Evolutionary conservation across 2,329 filamentous ascomycete species (phyloP).

Genomic region (Mycogone perniciosa): DNA sequence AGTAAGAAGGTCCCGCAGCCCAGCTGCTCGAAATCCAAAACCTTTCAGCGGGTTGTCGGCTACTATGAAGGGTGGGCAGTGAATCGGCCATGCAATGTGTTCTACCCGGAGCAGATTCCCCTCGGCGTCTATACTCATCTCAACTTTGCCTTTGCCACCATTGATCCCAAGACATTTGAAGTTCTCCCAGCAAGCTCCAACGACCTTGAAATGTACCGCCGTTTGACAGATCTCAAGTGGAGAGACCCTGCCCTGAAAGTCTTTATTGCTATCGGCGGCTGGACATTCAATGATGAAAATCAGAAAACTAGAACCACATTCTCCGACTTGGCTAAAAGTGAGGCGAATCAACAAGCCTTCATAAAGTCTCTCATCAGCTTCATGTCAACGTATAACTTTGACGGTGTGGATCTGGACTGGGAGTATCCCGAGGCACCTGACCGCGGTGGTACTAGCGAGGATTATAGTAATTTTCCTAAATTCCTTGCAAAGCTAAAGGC

Average conservation of each 20-base stretch:
- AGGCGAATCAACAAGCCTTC: neutral
- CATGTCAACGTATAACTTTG: slow-evolving; percentile 18
- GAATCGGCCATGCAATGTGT: slow-evolving; percentile 16
- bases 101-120: slow-evolving; percentile 21
- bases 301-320: slow-evolving; percentile 14
- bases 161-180: slow-evolving; percentile 24
- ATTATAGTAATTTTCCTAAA: slow-evolving; percentile 21
- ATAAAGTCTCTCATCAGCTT: neutral
- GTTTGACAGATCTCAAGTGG: neutral
- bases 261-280: slow-evolving; percentile 6
- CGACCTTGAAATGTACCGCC: slow-evolving; percentile 1
- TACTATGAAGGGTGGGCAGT: slow-evolving; percentile 28
- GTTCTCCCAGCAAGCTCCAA: neutral
- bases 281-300: slow-evolving; percentile 31
- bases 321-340: neutral
- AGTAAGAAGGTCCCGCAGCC: slow-evolving; percentile 7
- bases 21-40: slow-evolving; percentile 1
- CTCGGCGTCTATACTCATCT: slow-evolving; percentile 21
- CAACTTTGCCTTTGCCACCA: slow-evolving; percentile 28
- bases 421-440: slow-evolving; percentile 25
- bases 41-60: slow-evolving; percentile 19
- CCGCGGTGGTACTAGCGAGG: slow-evolving; percentile 19
- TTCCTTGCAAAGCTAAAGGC: neutral
- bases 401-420: slow-evolving; percentile 27
- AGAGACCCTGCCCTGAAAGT: neutral